These are phyloP conservation scores for Nemania abortiva DNA, from an alignment of 2,329 filamentous ascomycete genomes.

Conservation along the genomic window DNA sequence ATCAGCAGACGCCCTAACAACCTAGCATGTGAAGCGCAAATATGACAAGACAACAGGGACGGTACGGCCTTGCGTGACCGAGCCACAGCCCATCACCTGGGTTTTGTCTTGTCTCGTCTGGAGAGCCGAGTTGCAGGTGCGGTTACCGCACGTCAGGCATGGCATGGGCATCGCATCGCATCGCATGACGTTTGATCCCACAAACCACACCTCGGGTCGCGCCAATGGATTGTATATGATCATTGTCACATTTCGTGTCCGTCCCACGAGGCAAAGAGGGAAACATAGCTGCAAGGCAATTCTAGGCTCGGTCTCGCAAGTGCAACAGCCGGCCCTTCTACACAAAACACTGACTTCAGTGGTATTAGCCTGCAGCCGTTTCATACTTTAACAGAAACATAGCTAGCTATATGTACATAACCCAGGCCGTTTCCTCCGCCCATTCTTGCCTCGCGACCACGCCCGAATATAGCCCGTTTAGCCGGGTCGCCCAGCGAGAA, in stretches of 20 bases:
- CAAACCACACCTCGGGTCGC: constrained; percentile 42
- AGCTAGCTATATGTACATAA: not conserved
- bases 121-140: constrained; percentile 36
- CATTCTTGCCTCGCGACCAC: constrained; percentile 5
- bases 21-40: not conserved
- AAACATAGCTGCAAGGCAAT: constrained; percentile 39
- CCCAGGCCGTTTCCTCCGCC: not conserved
- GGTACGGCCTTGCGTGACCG: constrained; percentile 27
- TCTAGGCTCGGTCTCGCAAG: constrained; percentile 20
- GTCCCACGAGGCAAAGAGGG: constrained; percentile 34
- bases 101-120: constrained; percentile 29
- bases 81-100: constrained; percentile 30
- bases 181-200: constrained; percentile 45
- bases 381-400: constrained; percentile 34
- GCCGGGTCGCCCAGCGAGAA: constrained; percentile 21
- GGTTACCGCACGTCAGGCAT: constrained; percentile 25
- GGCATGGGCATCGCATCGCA: constrained; percentile 27
- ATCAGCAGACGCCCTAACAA: not conserved
- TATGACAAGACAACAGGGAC: constrained; percentile 9
- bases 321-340: constrained; percentile 6
- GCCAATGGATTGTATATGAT: constrained; percentile 31
- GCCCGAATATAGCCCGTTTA: constrained; percentile 29
- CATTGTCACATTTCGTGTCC: constrained; percentile 22
- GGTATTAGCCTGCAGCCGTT: constrained; percentile 29
- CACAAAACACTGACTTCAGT: constrained; percentile 1